A percentile compares a stretch with the other conserved stretches of the same genome.
These are phyloP conservation scores for Ambrosia trifida DNA, from an alignment of 129 eudicot genomes.

Conservation along the genomic window DNA sequence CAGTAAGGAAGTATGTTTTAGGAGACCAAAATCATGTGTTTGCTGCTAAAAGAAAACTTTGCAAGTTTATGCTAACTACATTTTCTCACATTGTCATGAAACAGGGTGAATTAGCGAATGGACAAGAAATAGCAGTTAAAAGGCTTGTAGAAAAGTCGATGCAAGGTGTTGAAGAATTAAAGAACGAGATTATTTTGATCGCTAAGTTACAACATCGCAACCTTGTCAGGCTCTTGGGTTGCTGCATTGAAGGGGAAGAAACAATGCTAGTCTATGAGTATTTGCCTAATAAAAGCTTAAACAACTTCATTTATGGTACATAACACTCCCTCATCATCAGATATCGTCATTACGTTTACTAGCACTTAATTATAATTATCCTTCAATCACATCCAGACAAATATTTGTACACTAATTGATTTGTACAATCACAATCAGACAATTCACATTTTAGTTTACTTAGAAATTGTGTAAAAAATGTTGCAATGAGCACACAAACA, in stretches of 20 bases:
- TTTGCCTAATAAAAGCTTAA: constrained; percentile 58
- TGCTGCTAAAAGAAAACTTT: neutral
- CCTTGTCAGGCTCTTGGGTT: constrained; percentile 65
- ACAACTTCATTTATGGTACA: constrained; percentile 55
- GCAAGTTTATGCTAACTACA: neutral
- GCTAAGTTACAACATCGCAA: constrained; percentile 66
- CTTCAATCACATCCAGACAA: no score
- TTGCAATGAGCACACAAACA: no score
- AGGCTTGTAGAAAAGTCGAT: constrained; percentile 53
- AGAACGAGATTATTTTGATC: constrained; percentile 55
- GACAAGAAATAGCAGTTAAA: constrained; percentile 62
- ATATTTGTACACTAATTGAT: neutral
- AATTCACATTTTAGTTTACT: neutral
- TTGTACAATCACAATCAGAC: neutral
- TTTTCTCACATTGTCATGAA: neutral
- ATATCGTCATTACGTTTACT: neutral
- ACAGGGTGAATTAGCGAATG: constrained; percentile 50
- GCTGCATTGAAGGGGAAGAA: constrained; percentile 62
- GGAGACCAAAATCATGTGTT: neutral
- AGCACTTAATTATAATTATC: neutral
- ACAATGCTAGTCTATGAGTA: constrained; percentile 63
- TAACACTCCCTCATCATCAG: neutral
- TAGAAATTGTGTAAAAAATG: no score
- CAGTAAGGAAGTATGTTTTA: no score
- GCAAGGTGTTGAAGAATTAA: constrained; percentile 59